Evolutionary conservation across 2,329 filamentous ascomycete genomes (phyloP), one percentile per base, ranked within the genome.

Genomic region (Penicillium sp.): DNA sequence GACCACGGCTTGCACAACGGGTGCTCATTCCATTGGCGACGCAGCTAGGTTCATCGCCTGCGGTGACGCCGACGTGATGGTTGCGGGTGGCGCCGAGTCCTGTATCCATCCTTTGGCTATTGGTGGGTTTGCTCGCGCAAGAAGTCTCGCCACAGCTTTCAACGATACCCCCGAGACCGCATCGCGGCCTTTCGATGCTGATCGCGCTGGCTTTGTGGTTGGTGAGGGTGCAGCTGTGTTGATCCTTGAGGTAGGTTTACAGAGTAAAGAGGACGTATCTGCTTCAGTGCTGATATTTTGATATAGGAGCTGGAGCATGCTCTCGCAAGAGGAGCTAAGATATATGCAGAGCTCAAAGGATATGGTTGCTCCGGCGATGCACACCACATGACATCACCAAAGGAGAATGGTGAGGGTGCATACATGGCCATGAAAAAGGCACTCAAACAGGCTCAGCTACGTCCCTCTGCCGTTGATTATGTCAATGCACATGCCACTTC

Each of bases 401-500:
- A 86, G 16, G 86, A 88, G 64, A 88, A 95, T 67, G 94, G 94
- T 0, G 82, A 84, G 47, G 94, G 94, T 0, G 92, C 94, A 0
- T 83, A 86, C 29, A 78, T 90, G 44, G 89, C 93, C 3, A 99
- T 99, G 94, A 88, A 83, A 70, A 85, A 85, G 61, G 92, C 93
- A 0, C 75, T 99, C 55, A 86, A 82, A 64, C 84, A 90, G 67
- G 91, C 92, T 0, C 75, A 81, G 0, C 68, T 96, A 36, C 80
- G 79, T 48, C 92, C 94, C 0, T 75, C 75, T 0, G 77, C 86
- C 39, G 86, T 99, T 4, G 90, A 92, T 71, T 99, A 99, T 71
- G 84, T 99, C 69, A 99, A 97, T 67, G 94, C 94, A 1, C 94
- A 99, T 70, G 94, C 93, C 1, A 99, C 94, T 1, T 90, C 90